Base-by-base conservation (phyloP, 192 early-diverging fungal genomes). In the Pilobolus umbonatus region DNA sequence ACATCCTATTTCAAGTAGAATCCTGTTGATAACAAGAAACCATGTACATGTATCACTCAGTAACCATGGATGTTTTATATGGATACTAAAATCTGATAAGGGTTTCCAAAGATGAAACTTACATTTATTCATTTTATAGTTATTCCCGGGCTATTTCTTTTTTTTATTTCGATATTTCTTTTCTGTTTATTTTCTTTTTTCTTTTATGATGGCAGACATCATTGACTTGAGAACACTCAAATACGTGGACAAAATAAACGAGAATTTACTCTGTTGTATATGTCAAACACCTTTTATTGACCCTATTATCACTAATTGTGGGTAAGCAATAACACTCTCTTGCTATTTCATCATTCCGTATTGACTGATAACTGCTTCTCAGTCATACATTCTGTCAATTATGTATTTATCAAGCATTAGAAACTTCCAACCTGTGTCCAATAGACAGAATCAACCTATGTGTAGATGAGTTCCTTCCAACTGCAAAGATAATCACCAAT, bases 301-400 rank as follows among this genome's bases (percentile, higher is more conserved):
- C n/a, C 75, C 75, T 6, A 65, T 77, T 4, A 60, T 74, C 25
- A 54, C 72, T 22, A 28, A 58, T 21, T 77, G 75, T 44, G 75
- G 72, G 75, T 77, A 67, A 62, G 17, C 12, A 35, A 38, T 25
- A 17, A 32, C 0, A 15, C 24, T 21, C 1, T 17, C 24, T 28
- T 19, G 5, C 4, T 48, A 24, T n/a, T 25, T 54, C 28, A 5
- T 15, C 4, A 22, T 9, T 35, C 24, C n/a, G 17, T 29, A 44
- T 30, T 32, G 56, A 28, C 24, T 34, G 34, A 46, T 29, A 35
- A 32, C 24, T 1, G 42, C 19, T 47, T 34, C 19, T 21, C 32
- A 82, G 85, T 12, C 87, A 88, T 58, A 88, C 85, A 0, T 88
- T 86, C 71, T 88, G 87, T 53, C 54, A 52, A 25, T 34, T 38